Conservation (phyloP, 2,329 filamentous ascomycete species). For the Aspergillus neoniger region DNA sequence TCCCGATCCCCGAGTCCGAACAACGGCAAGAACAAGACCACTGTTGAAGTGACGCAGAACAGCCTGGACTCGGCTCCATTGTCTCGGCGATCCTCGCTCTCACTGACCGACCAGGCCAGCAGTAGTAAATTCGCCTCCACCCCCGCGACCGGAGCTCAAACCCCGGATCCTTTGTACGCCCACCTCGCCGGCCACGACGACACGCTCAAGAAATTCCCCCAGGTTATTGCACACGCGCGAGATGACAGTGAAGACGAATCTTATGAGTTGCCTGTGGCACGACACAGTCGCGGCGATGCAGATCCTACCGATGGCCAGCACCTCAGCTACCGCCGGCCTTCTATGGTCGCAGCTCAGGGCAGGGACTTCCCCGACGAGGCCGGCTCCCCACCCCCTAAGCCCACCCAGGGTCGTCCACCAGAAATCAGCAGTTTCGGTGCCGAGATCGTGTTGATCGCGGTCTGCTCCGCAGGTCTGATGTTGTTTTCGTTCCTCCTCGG, state of each 20-base stretch:
- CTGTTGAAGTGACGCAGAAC: neutral
- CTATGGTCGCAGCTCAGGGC: neutral
- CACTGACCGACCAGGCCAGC: neutral
- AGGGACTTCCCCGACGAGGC: slow-evolving; percentile 20
- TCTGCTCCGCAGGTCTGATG: slow-evolving; percentile 48
- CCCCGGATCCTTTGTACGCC: slow-evolving; percentile 30
- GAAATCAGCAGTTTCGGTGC: slow-evolving; percentile 44
- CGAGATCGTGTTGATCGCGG: slow-evolving; percentile 44
- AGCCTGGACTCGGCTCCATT: neutral
- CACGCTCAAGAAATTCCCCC: slow-evolving; percentile 20
- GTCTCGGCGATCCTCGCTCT: neutral
- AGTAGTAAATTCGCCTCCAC: slow-evolving; percentile 13
- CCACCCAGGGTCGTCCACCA: slow-evolving; percentile 39
- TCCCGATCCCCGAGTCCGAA: neutral
- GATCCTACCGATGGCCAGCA: neutral
- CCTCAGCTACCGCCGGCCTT: neutral
- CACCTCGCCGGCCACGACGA: slow-evolving; percentile 17
- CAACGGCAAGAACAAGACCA: neutral
- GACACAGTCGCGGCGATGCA: neutral
- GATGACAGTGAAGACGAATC: slow-evolving; percentile 12
- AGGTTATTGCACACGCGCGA: slow-evolving; percentile 18
- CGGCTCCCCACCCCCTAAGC: slow-evolving; percentile 24
- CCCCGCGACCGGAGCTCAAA: slow-evolving; percentile 31
- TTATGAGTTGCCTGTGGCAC: neutral
- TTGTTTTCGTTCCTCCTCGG: slow-evolving; percentile 48